Conservation (phyloP, 768 basidiomycete genomes). For the Boletales sp. region DNA sequence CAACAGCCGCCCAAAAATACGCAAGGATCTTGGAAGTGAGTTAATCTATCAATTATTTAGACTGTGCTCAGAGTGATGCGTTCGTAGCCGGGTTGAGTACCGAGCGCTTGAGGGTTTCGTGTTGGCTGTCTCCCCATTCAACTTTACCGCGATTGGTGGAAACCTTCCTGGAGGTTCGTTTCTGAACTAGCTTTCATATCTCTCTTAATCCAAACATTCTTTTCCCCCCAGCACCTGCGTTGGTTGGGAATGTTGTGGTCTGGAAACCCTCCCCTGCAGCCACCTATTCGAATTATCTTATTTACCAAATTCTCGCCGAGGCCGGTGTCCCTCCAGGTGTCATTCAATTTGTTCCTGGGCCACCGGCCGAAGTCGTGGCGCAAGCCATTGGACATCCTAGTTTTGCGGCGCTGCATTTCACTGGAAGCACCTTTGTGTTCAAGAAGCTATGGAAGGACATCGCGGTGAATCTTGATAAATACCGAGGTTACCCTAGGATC, state of each 20-base stretch:
- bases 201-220: not conserved
- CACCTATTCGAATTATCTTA: slow-evolving; percentile 91
- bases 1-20: slow-evolving; percentile 89
- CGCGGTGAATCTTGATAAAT: slow-evolving; percentile 79
- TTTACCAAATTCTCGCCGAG: slow-evolving; percentile 88
- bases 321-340: slow-evolving; percentile 93
- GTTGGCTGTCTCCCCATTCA: slow-evolving; percentile 96
- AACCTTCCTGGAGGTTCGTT: slow-evolving; percentile 73
- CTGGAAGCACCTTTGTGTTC: slow-evolving; percentile 93
- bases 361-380: slow-evolving; percentile 78
- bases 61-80: slow-evolving; percentile 6
- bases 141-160: slow-evolving; percentile 97
- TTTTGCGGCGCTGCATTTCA: slow-evolving; percentile 94
- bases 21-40: slow-evolving; percentile 91
- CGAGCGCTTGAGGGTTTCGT: slow-evolving; percentile 98
- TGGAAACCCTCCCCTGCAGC: slow-evolving; percentile 99
- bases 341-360: slow-evolving; percentile 94
- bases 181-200: not conserved
- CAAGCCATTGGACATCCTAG: slow-evolving; percentile 74
- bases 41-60: slow-evolving; percentile 6
- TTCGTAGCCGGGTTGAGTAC: slow-evolving; percentile 83
- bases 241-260: slow-evolving; percentile 91
- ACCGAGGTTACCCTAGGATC: slow-evolving; percentile 87
- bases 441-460: slow-evolving; percentile 97
- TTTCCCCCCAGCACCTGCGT: slow-evolving; percentile 62